These are phyloP conservation scores for Herpetomonas muscarum DNA, from an alignment of 208 protist genomes.

Conservation along the genomic window DNA sequence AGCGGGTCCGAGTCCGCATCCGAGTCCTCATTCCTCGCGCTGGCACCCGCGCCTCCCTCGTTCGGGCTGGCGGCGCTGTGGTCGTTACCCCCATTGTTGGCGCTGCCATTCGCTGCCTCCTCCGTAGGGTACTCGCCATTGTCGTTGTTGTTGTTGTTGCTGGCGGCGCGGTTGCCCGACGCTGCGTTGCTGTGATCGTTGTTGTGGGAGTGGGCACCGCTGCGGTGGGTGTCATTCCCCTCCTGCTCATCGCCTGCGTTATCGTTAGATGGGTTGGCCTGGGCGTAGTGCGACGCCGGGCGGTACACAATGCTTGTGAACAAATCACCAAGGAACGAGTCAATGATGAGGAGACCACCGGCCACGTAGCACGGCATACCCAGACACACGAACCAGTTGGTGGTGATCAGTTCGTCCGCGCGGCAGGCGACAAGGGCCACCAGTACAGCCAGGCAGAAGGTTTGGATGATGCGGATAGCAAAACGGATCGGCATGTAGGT, in stretches of 20 bases:
- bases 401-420: conserved; percentile 56
- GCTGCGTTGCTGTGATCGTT: too few relatives aligned
- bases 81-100: background rate
- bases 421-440: conserved; percentile 62
- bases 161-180: background rate
- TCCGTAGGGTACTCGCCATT: conserved; percentile 2
- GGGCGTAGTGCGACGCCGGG: conserved; percentile 12
- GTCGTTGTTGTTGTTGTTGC: conserved; percentile 2
- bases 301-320: conserved; percentile 17
- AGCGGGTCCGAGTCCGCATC: background rate
- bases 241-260: background rate
- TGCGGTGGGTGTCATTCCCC: too few relatives aligned
- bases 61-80: background rate
- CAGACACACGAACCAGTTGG: conserved; percentile 67
- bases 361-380: conserved; percentile 45
- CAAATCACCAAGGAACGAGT: conserved; percentile 12
- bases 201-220: too few relatives aligned
- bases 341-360: conserved; percentile 28
- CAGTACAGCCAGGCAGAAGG: conserved; percentile 29
- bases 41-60: background rate
- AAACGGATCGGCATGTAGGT: conserved; percentile 27
- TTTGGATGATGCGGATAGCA: conserved; percentile 28
- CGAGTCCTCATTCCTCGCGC: conserved; percentile 2
- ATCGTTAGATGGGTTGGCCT: background rate
- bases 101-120: background rate